Evolutionary conservation across 2,329 filamentous ascomycete species (phyloP).

Genomic region (Curvularia verruculosa): DNA sequence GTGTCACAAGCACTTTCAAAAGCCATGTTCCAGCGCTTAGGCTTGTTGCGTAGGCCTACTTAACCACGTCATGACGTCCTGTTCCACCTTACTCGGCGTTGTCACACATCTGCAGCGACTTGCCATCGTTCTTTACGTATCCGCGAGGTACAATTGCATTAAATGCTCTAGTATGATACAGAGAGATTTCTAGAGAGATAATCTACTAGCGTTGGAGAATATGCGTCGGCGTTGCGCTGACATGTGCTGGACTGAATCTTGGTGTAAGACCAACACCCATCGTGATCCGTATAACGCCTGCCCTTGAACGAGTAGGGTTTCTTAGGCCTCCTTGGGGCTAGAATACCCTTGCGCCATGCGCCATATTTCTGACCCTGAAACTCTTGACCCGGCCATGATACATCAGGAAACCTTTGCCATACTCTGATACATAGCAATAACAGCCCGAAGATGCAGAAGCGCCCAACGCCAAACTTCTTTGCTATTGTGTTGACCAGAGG

Average conservation of each 20-base stretch:
- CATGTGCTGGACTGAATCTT: neutral
- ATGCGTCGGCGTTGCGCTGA: neutral
- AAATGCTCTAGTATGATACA: neutral
- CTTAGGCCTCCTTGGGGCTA: neutral
- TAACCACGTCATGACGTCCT: neutral
- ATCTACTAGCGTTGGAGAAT: neutral
- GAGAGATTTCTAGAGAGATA: neutral
- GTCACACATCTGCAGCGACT: neutral
- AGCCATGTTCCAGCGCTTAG: slow-evolving; percentile 6
- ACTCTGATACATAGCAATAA: neutral
- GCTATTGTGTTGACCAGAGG: slow-evolving; percentile 1
- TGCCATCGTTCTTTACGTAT: neutral
- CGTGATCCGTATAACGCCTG: neutral
- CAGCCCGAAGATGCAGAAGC: slow-evolving; percentile 1
- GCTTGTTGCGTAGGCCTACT: neutral
- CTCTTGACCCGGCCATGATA: neutral
- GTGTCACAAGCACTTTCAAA: slow-evolving; percentile 2
- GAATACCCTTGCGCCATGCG: neutral
- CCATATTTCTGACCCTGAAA: neutral
- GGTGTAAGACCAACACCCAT: neutral
- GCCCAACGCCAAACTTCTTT: slow-evolving; percentile 3
- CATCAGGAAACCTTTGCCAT: neutral
- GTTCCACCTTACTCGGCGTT: neutral
- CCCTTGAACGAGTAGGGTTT: neutral
- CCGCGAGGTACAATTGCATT: neutral